These are phyloP conservation scores for Micractinium conductrix DNA, from an alignment of 139 green algal genomes.

Conservation along the genomic window DNA sequence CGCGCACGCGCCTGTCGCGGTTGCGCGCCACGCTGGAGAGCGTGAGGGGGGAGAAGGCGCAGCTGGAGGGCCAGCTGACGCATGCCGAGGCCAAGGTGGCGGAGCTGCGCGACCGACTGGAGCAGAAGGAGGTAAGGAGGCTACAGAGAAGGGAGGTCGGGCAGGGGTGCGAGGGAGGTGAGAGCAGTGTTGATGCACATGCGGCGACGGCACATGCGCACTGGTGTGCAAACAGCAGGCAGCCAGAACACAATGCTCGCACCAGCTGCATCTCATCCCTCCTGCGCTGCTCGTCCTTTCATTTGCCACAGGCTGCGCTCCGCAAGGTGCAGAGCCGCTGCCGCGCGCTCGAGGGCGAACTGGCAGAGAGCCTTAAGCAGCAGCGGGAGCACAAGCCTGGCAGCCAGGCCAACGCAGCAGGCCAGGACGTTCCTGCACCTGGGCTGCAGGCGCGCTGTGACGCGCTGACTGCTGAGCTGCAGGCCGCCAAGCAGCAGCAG, in stretches of 20 bases:
- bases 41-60: constrained; percentile 28
- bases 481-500: neutral
- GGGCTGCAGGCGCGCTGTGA: neutral
- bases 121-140: constrained; percentile 18
- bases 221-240: too few relatives aligned
- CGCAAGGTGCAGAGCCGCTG: constrained; percentile 33
- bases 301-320: constrained; percentile 31
- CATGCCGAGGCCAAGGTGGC: constrained; percentile 39
- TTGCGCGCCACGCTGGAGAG: constrained; percentile 23
- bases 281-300: too few relatives aligned
- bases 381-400: neutral
- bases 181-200: too few relatives aligned
- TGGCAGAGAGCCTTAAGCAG: neutral
- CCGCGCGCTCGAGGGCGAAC: constrained; percentile 29
- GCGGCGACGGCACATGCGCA: too few relatives aligned
- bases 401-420: neutral
- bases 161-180: too few relatives aligned
- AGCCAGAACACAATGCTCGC: too few relatives aligned
- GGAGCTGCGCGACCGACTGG: constrained; percentile 41
- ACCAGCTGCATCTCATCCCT: too few relatives aligned
- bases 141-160: too few relatives aligned
- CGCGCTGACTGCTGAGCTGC: neutral
- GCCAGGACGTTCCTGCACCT: neutral
- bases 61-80: constrained; percentile 34
- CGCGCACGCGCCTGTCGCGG: constrained; percentile 4